phyloP scores from a whole-genome alignment of 2,329 filamentous ascomycete genomes.

The Westerdykella aurantiaca region DNA sequence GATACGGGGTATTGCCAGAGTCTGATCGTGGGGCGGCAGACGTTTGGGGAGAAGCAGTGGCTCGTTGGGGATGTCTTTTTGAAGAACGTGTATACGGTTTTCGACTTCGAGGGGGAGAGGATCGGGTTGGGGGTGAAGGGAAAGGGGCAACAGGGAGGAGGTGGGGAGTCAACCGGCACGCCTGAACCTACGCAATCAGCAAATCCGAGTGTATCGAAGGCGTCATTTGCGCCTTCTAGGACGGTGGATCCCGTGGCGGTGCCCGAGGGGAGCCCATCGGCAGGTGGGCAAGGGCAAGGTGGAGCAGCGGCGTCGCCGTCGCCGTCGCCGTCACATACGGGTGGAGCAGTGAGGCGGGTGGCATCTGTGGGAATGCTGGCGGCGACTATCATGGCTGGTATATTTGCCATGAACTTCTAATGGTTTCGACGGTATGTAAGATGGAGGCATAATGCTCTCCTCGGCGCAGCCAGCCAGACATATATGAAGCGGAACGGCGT shows the following conservation, averaged over 20 bases:
- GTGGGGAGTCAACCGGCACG: not conserved
- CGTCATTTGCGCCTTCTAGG: no score
- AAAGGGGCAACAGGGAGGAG: not conserved
- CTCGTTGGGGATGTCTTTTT: conserved; percentile 80
- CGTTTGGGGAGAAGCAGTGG: conserved; percentile 61
- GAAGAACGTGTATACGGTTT: conserved; percentile 84
- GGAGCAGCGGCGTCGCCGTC: no score
- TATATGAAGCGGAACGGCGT: not conserved
- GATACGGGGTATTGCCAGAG: conserved; percentile 49
- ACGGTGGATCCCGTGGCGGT: no score
- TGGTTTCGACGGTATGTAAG: not conserved
- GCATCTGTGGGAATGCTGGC: not conserved
- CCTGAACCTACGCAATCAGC: not conserved
- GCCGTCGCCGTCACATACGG: not conserved
- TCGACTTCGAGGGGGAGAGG: conserved; percentile 64
- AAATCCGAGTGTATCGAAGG: not conserved
- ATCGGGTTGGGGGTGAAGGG: conserved; percentile 48
- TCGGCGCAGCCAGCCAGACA: no score
- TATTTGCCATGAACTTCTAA: not conserved
- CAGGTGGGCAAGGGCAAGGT: no score
- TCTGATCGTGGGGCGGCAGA: conserved; percentile 67
- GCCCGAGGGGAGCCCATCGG: no score
- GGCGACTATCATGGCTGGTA: not conserved
- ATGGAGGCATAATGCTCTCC: not conserved
- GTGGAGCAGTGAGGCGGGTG: not conserved